Evolutionary conservation across 805 yeast species (phyloP), one percentile per base, ranked within the genome.

Genomic region (Metschnikowia peoriensis): DNA sequence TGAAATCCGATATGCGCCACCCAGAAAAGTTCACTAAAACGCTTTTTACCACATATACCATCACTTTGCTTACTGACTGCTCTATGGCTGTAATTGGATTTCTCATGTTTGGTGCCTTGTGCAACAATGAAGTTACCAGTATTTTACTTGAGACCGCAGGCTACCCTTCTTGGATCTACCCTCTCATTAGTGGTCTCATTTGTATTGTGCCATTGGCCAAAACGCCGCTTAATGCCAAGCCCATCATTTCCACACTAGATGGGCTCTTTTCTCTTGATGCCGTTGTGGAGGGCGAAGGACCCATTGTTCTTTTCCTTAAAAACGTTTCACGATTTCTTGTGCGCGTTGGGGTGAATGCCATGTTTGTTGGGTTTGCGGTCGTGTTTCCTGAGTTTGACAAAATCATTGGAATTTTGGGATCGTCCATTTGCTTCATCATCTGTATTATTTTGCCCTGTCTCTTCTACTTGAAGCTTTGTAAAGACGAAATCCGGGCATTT

Each of bases 121-220:
- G 82, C 54, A 73, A 73, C 51, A 81, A 80, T 58, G 85, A 82
- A 59, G 73, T 81, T 40, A 79, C 84, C 15, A 77, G 75, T 58
- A 79, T 75, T 52, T 64, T 82, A 29, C 62, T 81, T 46, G 65
- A 71, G 38, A 68, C 76, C 12, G 61, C 67, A n/a, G 79, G 81
- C 2, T 81, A 79, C 58, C 85, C 85, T 0, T 10, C 53, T 2
- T 77, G 78, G 76, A 67, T 77, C 6, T 70, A 75, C 43, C 76
- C 77, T 1, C 50, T 79, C 28, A 74, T 91, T 43, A 84, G 91
- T 44, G 76, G 79, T 0, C 70, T 88, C 40, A 86, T 90, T 79
- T 88, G 96, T n/a, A 59, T 89, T 7, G 81, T 91, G 27, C 96
- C 97, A 1, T 67, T 90, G 32, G 89, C 97, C 1, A 91, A 91